phyloP scores from a whole-genome alignment of 2,329 filamentous ascomycete species.

The Penicillium decumbens region DNA sequence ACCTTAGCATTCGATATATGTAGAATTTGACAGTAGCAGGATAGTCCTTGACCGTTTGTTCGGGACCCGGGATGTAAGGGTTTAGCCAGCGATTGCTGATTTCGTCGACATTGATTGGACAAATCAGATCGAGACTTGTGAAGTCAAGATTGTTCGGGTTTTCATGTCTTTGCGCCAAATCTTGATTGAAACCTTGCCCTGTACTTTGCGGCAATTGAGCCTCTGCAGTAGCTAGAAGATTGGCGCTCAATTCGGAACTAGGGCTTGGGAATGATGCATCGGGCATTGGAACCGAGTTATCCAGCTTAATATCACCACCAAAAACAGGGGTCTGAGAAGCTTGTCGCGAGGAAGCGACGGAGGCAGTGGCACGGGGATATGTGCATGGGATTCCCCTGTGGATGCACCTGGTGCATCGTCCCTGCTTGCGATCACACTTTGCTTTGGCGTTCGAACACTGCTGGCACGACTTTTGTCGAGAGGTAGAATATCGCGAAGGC shows the following conservation, averaged over 20 bases:
- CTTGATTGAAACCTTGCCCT: not conserved
- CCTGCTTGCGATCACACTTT: constrained; percentile 13
- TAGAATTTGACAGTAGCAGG: constrained; percentile 37
- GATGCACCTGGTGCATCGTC: constrained; percentile 10
- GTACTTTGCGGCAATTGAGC: not conserved
- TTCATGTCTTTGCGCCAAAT: not conserved
- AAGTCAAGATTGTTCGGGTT: constrained; percentile 29
- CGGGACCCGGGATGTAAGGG: constrained; percentile 44
- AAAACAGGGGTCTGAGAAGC: not conserved
- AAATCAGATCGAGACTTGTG: constrained; percentile 34
- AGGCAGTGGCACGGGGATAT: not conserved
- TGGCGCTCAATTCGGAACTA: not conserved
- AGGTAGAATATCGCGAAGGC: constrained; percentile 12
- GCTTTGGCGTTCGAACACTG: constrained; percentile 14
- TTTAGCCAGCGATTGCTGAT: constrained; percentile 51
- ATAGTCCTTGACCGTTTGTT: constrained; percentile 44
- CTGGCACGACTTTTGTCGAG: constrained; percentile 16
- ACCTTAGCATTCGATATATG: constrained; percentile 43
- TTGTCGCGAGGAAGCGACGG: not conserved
- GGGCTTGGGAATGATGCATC: not conserved
- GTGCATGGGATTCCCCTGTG: constrained; percentile 8
- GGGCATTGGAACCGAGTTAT: not conserved
- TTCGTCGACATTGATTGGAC: constrained; percentile 46
- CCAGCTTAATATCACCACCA: not conserved
- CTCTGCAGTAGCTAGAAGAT: not conserved